These are phyloP conservation scores for Aureobasidium sp. DNA, from an alignment of 2,329 filamentous ascomycete genomes.

Conservation along the genomic window DNA sequence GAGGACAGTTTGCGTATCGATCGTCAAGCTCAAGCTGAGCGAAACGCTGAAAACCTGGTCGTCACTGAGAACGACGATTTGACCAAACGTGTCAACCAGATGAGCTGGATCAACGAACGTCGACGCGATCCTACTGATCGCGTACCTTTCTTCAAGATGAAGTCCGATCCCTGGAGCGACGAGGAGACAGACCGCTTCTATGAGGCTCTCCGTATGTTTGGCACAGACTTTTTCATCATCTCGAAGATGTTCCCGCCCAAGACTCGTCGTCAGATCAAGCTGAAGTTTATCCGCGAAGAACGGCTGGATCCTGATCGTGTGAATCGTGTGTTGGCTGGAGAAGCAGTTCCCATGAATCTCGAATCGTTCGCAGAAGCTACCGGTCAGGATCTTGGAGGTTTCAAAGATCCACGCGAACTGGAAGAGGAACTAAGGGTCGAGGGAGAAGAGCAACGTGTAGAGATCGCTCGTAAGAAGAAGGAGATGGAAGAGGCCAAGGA, in stretches of 20 bases:
- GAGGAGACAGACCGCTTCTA: conserved; percentile 70
- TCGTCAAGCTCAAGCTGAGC: conserved; percentile 52
- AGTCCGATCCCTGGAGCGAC: conserved; percentile 62
- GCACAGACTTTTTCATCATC: conserved; percentile 78
- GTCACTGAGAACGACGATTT: conserved; percentile 70
- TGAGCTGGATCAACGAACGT: conserved; percentile 59
- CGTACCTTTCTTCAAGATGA: conserved; percentile 34
- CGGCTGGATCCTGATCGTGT: conserved; percentile 57
- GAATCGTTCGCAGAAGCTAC: conserved; percentile 34
- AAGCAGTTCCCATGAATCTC: conserved; percentile 34
- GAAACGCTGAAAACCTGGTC: conserved; percentile 41
- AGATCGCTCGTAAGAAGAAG: conserved; percentile 28
- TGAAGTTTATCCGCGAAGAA: conserved; percentile 78
- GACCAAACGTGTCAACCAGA: conserved; percentile 61
- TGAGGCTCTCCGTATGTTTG: conserved; percentile 65
- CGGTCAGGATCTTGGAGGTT: conserved; percentile 31
- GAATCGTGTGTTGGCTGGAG: conserved; percentile 51
- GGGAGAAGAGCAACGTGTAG: conserved; percentile 26
- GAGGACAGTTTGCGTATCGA: conserved; percentile 62
- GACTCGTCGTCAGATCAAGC: conserved; percentile 67
- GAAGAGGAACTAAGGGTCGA: conserved; percentile 28
- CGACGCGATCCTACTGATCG: conserved; percentile 42
- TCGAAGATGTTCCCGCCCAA: conserved; percentile 66
- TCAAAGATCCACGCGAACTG: conserved; percentile 31
- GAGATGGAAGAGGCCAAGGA: conserved; percentile 30